Evolutionary conservation across 2,329 filamentous ascomycete species (phyloP), one percentile per base, ranked within the genome.

Genomic region (Fusarium luffae): DNA sequence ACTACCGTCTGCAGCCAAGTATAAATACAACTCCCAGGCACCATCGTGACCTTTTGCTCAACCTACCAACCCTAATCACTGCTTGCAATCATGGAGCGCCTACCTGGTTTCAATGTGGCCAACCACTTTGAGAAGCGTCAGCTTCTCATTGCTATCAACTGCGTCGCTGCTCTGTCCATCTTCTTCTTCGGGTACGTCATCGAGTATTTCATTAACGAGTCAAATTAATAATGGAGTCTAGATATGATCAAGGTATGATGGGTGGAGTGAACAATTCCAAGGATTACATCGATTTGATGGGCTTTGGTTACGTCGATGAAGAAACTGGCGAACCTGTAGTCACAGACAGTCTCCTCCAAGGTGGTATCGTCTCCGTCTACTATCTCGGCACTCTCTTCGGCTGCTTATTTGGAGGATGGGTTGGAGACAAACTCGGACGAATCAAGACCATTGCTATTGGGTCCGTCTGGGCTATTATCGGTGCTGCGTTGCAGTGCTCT

Each of bases 81-180:
- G 10, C 21, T 4, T n/a, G 14, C 14, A 30, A 57, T 7, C 10
- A 70, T 70, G 68, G 68, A 70, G 41, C 47, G 67, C 4, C 67
- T 70, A 27, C 67, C 68, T 0, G 68, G 68, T 12, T 68, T 70
- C 3, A 69, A 69, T 40, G 62, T 69, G 34, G 67, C 67, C 4
- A 69, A 69, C 18, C 70, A 66, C 34, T 69, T 69, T 18, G 71
- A 74, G 68, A 74, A 73, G 68, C 66, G 72, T 0, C 23, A 61
- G 63, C 69, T 74, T 59, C 72, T 74, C 46, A 73, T 74, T 12
- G 70, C 68, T 13, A 67, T 74, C 28, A 74, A 74, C 56, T 63
- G 65, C 10, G 43, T 74, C 10, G 72, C 72, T 12, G 72, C 56
- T 6, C 46, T 74, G 1, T 74, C 72, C 11, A 74, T 74, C 32